Conservation (phyloP, 2,329 filamentous ascomycete genomes). For the Cladophialophora chaetospira region DNA sequence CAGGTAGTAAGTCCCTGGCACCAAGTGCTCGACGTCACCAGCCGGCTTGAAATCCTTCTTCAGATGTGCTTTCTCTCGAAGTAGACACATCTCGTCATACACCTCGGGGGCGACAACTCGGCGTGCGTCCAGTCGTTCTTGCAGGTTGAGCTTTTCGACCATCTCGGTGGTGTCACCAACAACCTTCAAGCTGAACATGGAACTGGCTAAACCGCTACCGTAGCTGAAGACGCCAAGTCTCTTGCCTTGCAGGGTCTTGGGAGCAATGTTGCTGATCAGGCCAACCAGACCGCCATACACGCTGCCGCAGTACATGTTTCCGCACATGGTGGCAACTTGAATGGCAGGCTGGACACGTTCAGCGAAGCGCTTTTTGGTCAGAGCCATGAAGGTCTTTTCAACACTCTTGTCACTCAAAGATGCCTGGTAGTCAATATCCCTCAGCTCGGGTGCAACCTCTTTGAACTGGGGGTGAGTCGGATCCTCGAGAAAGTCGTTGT, state of each 20-base stretch:
- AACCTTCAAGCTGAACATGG: constrained; percentile 68
- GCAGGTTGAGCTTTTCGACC: constrained; percentile 68
- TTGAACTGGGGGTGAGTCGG: constrained; percentile 68
- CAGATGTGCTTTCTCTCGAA: constrained; percentile 80
- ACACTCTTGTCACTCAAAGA: constrained; percentile 79
- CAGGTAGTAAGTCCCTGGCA: constrained; percentile 73
- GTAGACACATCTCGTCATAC: constrained; percentile 78
- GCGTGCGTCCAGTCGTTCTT: constrained; percentile 67
- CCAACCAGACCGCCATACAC: constrained; percentile 60
- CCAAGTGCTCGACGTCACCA: constrained; percentile 68
- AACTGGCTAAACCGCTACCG: constrained; percentile 74
- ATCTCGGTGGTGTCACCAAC: constrained; percentile 70
- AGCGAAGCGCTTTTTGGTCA: constrained; percentile 81
- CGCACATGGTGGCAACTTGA: constrained; percentile 74
- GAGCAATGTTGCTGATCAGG: constrained; percentile 65
- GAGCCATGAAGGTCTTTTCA: constrained; percentile 82
- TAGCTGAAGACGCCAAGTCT: constrained; percentile 77
- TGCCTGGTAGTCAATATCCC: constrained; percentile 76
- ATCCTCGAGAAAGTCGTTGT: constrained; percentile 80
- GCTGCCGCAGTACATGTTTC: constrained; percentile 65
- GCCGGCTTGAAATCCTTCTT: constrained; percentile 75
- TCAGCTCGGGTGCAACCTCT: constrained; percentile 74
- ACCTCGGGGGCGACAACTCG: constrained; percentile 68
- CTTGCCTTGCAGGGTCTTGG: constrained; percentile 68
- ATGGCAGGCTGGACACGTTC: constrained; percentile 74